Evolutionary conservation across 805 yeast genomes (phyloP).

Genomic region (Myxozyma lipomycoides): DNA sequence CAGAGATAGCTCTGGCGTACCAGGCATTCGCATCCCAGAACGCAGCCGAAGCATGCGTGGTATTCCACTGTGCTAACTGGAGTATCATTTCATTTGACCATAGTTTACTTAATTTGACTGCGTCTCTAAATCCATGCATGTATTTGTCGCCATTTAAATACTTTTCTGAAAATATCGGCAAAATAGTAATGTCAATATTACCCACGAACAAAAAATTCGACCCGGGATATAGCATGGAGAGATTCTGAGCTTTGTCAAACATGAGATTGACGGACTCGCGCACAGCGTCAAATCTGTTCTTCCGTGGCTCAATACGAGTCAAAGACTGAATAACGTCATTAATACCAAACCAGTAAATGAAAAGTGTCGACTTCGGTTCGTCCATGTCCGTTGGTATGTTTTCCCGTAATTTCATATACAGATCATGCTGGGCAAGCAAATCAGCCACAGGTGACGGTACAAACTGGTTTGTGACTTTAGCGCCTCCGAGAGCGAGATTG

Average conservation of each 20-base stretch:
- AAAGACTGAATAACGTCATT: conserved; percentile 23
- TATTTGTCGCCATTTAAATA: conserved; percentile 7
- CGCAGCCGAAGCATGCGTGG: conserved; percentile 12
- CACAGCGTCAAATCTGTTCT: conserved; percentile 15
- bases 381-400: not conserved
- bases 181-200: conserved; percentile 20
- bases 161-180: conserved; percentile 18
- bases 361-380: conserved; percentile 14
- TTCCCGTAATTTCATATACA: conserved; percentile 1
- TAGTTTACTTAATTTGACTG: conserved; percentile 8
- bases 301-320: conserved; percentile 1
- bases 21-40: conserved; percentile 22
- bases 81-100: conserved; percentile 15
- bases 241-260: conserved; percentile 9
- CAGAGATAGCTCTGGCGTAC: conserved; percentile 20
- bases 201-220: conserved; percentile 20
- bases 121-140: conserved; percentile 16
- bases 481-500: conserved; percentile 26
- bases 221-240: conserved; percentile 15
- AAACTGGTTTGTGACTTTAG: conserved; percentile 17
- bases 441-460: conserved; percentile 25
- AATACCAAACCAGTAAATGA: conserved; percentile 21
- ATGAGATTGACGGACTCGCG: conserved; percentile 11
- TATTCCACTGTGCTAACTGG: conserved; percentile 19
- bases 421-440: conserved; percentile 6